phyloP scores from a whole-genome alignment of 2,329 filamentous ascomycete species.

The Aureobasidium sp. region DNA sequence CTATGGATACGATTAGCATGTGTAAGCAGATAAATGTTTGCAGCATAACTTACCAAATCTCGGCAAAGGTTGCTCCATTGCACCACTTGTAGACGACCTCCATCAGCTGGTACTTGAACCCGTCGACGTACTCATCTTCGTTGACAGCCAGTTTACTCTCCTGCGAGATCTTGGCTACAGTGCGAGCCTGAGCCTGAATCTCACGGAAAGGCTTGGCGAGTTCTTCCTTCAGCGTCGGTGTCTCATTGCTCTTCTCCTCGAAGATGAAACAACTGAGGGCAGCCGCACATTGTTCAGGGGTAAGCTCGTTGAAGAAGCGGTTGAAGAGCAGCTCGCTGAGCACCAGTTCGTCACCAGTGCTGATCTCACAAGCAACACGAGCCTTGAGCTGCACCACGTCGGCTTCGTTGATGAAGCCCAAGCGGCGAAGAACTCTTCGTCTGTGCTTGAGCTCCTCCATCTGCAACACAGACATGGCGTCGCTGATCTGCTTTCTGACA shows the following conservation, averaged over 20 bases:
- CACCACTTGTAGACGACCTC: conserved; percentile 92
- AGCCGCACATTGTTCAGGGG: conserved; percentile 77
- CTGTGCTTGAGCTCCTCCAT: conserved; percentile 93
- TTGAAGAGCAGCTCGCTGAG: conserved; percentile 92
- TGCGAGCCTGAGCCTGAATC: conserved; percentile 76
- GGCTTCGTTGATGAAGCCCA: conserved; percentile 90
- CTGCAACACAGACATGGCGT: conserved; percentile 81
- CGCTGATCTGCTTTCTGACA: conserved; percentile 76
- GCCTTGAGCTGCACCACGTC: conserved; percentile 97
- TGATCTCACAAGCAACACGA: conserved; percentile 95
- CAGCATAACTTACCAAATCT: conserved; percentile 71
- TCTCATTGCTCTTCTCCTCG: conserved; percentile 83
- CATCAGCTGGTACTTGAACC: conserved; percentile 93
- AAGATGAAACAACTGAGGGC: conserved; percentile 93
- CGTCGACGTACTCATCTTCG: conserved; percentile 84
- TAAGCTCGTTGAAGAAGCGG: conserved; percentile 93
- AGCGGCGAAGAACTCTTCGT: conserved; percentile 85
- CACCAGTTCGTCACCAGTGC: conserved; percentile 88
- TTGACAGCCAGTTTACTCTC: conserved; percentile 93
- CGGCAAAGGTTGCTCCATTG: conserved; percentile 77
- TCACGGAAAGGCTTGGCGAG: conserved; percentile 77
- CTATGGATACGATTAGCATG: conserved; percentile 36
- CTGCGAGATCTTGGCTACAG: conserved; percentile 85
- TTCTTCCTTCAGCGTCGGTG: conserved; percentile 65
- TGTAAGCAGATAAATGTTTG: not conserved